These are phyloP conservation scores for Entoloma clypeatum DNA, from an alignment of 1,284 basidiomycete genomes.

Conservation along the genomic window DNA sequence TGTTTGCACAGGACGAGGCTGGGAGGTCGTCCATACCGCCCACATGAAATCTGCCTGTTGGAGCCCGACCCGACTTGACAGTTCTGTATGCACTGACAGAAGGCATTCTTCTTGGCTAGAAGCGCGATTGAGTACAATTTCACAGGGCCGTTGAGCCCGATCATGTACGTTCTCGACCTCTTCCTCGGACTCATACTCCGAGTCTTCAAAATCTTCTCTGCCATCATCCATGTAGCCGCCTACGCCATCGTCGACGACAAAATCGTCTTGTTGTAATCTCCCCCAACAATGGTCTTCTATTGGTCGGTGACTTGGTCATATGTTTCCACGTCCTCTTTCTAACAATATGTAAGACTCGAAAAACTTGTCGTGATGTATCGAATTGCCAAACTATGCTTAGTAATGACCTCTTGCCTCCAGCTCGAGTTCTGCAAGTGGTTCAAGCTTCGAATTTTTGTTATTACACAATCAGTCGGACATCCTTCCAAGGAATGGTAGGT, in stretches of 20 bases:
- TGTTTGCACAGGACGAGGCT: constrained; percentile 27
- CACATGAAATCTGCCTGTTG: constrained; percentile 89
- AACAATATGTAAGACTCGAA: not conserved
- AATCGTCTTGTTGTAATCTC: constrained; percentile 89
- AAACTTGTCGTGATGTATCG: constrained; percentile 4
- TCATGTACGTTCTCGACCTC: constrained; percentile 38
- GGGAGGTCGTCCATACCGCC: constrained; percentile 57
- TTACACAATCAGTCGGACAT: constrained; percentile 32
- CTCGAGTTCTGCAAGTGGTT: constrained; percentile 19
- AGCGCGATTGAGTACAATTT: not conserved
- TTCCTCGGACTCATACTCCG: constrained; percentile 42
- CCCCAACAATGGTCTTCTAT: constrained; percentile 84
- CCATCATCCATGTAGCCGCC: constrained; percentile 95
- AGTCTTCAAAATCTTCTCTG: constrained; percentile 83
- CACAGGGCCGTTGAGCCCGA: not conserved
- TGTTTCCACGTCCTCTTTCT: constrained; percentile 67
- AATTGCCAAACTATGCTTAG: constrained; percentile 12
- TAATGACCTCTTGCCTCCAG: constrained; percentile 17
- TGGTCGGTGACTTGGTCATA: constrained; percentile 95
- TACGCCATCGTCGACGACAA: constrained; percentile 92
- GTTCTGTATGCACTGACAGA: constrained; percentile 78
- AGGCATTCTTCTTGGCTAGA: constrained; percentile 48
- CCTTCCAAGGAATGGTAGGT: not conserved
- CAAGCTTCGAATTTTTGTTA: constrained; percentile 16
- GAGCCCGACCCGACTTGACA: constrained; percentile 61